Evolutionary conservation across 306 rosid species (phyloP), one percentile per base, ranked within the genome.

Genomic region (Boehmeria nivea): DNA sequence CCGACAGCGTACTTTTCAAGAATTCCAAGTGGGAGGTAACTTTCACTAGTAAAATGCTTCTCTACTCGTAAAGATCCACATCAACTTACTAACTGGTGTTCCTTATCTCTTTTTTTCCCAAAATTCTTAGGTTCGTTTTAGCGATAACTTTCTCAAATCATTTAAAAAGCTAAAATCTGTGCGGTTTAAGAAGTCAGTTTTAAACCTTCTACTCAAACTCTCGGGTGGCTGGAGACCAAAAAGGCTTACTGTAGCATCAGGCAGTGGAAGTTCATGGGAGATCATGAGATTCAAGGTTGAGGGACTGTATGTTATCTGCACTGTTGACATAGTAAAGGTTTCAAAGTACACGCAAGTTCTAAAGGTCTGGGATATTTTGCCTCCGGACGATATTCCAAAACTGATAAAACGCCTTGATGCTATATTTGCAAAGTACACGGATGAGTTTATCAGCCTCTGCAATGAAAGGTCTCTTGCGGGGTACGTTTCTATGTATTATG

Each of bases 161-260:
- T 88, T 88, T 70, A 74, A 70, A 66, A 82, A 64, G 26, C 21
- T 80, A 53, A 59, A 16, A 7, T 67, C 73, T 15, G 44, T 44
- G 10, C 67, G 67, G 12, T 57, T 34, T 14, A 82, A 73, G 68
- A 76, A 80, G 48, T 79, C 62, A 0, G 79, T 80, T 25, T 3
- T 88, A 48, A 53, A 16, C 66, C 90, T 70, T 57, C 68, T 84
- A 2, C 78, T 84, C 27, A 82, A 67, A 58, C 83, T 88, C 66
- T 68, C 96, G 2, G 8, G 34, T 31, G 94, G 96, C 1, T 82
- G 96, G 94, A 84, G 94, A 70, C 90, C 94, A 0, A 84, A 76
- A 63, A 65, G 63, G 59, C 51, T 43, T 2, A 78, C 48, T 16
- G 55, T 65, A 33, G 66, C 70, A 49, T 58, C 72, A n/a, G 58